These are phyloP conservation scores for Apophysomyces sp. DNA, from an alignment of 371 early-diverging fungal species.

Conservation along the genomic window DNA sequence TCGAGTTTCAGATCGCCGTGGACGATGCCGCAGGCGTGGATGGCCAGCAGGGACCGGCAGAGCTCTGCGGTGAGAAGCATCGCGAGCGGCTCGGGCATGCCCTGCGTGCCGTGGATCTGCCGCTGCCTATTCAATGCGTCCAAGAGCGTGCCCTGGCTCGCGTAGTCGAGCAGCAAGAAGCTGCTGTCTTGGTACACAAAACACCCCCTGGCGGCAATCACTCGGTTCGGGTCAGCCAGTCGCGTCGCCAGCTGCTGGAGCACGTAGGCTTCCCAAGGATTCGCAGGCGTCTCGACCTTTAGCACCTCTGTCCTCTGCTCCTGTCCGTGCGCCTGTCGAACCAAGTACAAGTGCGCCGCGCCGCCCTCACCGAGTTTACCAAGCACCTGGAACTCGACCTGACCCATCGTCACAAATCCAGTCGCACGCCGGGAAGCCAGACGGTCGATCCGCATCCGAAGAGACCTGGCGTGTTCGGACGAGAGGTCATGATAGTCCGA, in stretches of 20 bases:
- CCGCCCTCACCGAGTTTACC: constrained; percentile 43
- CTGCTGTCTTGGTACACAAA: constrained; percentile 28
- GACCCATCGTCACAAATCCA: constrained; percentile 1
- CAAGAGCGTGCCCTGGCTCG: constrained; percentile 30
- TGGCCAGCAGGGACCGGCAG: constrained; percentile 16
- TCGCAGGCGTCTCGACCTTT: constrained; percentile 37
- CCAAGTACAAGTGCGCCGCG: constrained; percentile 32
- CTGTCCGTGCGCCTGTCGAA: constrained; percentile 1
- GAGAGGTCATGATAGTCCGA: not conserved
- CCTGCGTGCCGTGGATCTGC: not conserved
- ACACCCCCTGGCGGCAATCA: constrained; percentile 4
- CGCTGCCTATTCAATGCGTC: constrained; percentile 29
- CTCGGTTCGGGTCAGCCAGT: not conserved
- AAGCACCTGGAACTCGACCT: constrained; percentile 14
- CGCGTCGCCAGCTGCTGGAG: constrained; percentile 22
- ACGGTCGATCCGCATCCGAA: not conserved
- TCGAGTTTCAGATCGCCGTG: constrained; percentile 55
- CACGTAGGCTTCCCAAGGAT: constrained; percentile 48
- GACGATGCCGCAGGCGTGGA: constrained; percentile 33
- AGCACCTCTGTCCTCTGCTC: constrained; percentile 13
- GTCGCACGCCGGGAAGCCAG: not conserved
- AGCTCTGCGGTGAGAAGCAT: constrained; percentile 23
- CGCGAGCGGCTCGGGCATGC: constrained; percentile 41
- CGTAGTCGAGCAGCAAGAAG: constrained; percentile 27
- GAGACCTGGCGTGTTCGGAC: not conserved